A percentile compares a stretch with the other conserved stretches of the same genome.
Conservation (phyloP, 169 alveolate genomes). For the Eimeria sp. region DNA sequence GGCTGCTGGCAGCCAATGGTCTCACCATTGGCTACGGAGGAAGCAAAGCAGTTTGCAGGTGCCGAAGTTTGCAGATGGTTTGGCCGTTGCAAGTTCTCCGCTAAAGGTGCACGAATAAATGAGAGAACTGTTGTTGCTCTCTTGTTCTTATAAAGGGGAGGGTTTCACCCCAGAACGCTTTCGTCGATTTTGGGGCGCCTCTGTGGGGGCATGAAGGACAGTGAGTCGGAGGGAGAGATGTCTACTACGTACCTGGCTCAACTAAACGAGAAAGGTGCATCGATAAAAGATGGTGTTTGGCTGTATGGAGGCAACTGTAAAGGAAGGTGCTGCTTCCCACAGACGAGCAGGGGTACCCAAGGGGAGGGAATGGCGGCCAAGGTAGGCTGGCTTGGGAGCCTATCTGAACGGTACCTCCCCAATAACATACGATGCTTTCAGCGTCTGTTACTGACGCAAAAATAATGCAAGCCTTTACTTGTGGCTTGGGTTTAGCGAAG, state of each 20-base stretch:
- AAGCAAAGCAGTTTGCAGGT: not conserved
- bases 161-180: not conserved
- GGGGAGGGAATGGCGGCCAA: not conserved
- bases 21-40: not conserved
- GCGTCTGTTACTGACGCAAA: too few species aligned
- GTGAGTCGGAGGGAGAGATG: not conserved
- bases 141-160: not conserved
- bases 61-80: not conserved
- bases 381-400: not conserved
- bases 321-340: not conserved
- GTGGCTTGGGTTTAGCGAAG: too few species aligned
- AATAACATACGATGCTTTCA: too few species aligned
- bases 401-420: too few species aligned
- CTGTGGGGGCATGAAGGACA: not conserved
- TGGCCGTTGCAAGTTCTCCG: not conserved
- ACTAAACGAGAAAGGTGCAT: not conserved
- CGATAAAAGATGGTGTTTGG: not conserved
- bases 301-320: not conserved
- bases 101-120: not conserved
- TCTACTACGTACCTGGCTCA: not conserved
- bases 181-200: not conserved
- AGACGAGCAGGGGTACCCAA: not conserved
- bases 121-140: not conserved
- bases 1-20: slow-evolving; percentile 21
- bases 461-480: too few species aligned